phyloP scores from a whole-genome alignment of 1,284 basidiomycete genomes.

The Mycena sp. region DNA sequence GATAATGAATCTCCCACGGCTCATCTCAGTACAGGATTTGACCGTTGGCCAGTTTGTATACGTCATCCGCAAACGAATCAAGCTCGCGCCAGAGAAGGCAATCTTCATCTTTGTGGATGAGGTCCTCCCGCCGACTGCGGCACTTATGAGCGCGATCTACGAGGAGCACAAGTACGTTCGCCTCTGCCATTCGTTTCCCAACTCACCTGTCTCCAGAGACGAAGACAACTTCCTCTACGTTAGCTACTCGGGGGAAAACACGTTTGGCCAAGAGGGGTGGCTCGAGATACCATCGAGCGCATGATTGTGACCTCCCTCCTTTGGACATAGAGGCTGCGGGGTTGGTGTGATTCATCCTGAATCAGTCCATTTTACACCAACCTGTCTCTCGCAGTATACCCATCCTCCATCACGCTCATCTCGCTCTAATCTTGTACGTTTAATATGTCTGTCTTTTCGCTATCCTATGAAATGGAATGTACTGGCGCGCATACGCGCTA shows the following conservation, averaged over 20 bases:
- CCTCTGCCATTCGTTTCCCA: constrained; percentile 9
- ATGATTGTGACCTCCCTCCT: constrained; percentile 46
- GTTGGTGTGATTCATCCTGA: too few species aligned
- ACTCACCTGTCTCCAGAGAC: constrained; percentile 66
- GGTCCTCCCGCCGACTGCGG: constrained; percentile 97
- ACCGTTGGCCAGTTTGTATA: constrained; percentile 99
- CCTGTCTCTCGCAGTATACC: constrained; percentile 26
- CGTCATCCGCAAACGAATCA: constrained; percentile 99
- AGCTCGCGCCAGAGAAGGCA: constrained; percentile 99
- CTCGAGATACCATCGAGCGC: constrained; percentile 57
- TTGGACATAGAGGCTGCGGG: constrained; percentile 26
- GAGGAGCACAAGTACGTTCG: constrained; percentile 96
- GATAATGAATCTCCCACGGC: constrained; percentile 29
- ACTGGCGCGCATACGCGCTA: constrained; percentile 16
- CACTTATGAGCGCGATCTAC: constrained; percentile 98
- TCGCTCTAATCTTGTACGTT: constrained; percentile 32
- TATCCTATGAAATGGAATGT: constrained; percentile 32
- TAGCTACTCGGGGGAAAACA: constrained; percentile 97
- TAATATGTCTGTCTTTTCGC: constrained; percentile 32
- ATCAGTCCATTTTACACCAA: constrained; percentile 11
- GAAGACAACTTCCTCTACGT: constrained; percentile 97
- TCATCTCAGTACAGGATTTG: constrained; percentile 74
- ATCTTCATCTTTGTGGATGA: constrained; percentile 99
- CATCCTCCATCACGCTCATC: constrained; percentile 23
- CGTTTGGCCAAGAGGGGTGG: constrained; percentile 76